Percentiles rank a stretch among this genome's conserved stretches.
Conservation (phyloP, 257 asterid species). For the Rehmannia glutinosa region DNA sequence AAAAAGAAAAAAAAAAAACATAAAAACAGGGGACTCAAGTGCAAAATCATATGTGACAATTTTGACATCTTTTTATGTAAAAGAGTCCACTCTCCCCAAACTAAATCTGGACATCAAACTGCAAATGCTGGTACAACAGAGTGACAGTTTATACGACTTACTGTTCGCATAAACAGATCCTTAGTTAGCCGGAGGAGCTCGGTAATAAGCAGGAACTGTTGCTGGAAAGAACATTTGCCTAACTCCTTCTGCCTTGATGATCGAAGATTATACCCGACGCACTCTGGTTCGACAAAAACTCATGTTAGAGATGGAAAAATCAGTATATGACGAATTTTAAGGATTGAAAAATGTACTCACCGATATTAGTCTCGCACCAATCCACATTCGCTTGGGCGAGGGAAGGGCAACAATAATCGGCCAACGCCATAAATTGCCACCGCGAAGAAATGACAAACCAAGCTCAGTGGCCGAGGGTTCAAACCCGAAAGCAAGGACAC, state of each 20-base stretch:
- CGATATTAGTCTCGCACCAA: slow-evolving; percentile 44
- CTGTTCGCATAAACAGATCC: no score
- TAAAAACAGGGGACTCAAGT: not conserved
- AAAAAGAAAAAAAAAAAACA: no score
- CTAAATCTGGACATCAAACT: not conserved
- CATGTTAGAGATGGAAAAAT: not conserved
- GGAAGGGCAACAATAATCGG: slow-evolving; percentile 43
- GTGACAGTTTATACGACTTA: no score
- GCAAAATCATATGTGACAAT: not conserved
- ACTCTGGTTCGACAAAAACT: slow-evolving; percentile 28
- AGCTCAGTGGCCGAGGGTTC: slow-evolving; percentile 49
- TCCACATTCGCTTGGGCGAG: slow-evolving; percentile 50
- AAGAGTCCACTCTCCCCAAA: not conserved
- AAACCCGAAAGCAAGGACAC: slow-evolving; percentile 50
- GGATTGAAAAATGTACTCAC: slow-evolving; percentile 18
- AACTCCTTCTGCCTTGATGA: slow-evolving; percentile 61
- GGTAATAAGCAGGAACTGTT: slow-evolving; percentile 50
- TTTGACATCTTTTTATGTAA: slow-evolving; percentile 1
- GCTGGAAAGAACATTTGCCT: slow-evolving; percentile 64
- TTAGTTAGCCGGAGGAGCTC: slow-evolving; percentile 34
- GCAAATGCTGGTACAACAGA: no score
- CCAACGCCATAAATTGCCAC: slow-evolving; percentile 53
- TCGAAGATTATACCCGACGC: slow-evolving; percentile 52
- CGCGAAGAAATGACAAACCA: slow-evolving; percentile 55
- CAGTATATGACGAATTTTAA: no score